These are phyloP conservation scores for Powellomyces hirtus DNA, from an alignment of 192 early-diverging fungal genomes.

Conservation along the genomic window DNA sequence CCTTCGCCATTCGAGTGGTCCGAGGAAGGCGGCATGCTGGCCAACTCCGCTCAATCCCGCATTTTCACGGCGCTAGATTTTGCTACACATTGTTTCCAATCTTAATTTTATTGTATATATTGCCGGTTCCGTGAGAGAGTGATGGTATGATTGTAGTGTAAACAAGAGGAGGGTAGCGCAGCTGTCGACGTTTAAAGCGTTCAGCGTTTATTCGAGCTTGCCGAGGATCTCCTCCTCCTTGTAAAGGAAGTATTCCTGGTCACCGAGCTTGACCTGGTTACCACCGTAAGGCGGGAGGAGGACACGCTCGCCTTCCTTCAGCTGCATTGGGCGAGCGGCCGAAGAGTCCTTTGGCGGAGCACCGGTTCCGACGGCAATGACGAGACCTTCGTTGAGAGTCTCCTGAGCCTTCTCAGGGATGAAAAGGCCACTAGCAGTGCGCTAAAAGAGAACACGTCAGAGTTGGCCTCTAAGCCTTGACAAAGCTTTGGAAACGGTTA, in stretches of 20 bases:
- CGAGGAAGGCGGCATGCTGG: too few relatives aligned
- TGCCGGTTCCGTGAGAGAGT: too few relatives aligned
- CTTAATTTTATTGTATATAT: too few relatives aligned
- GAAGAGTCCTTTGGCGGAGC: constrained; percentile 57
- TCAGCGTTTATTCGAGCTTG: constrained; percentile 57
- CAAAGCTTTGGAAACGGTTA: too few relatives aligned
- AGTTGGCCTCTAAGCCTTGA: too few relatives aligned
- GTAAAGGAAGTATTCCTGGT: constrained; percentile 89
- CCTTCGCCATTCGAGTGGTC: too few relatives aligned
- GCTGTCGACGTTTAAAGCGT: too few relatives aligned
- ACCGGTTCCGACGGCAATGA: constrained; percentile 93
- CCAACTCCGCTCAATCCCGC: too few relatives aligned
- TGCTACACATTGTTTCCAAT: too few relatives aligned
- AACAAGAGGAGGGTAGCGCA: too few relatives aligned
- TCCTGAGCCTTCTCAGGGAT: constrained; percentile 99
- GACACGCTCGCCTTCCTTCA: constrained; percentile 91
- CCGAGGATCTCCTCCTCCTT: constrained; percentile 93
- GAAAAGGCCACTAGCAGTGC: constrained; percentile 93
- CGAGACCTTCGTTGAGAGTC: constrained; percentile 91
- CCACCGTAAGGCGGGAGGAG: constrained; percentile 96
- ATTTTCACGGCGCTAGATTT: too few relatives aligned
- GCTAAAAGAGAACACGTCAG: constrained; percentile 44
- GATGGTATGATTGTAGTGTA: too few relatives aligned
- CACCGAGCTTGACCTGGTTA: constrained; percentile 83
- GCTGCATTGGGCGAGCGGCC: constrained; percentile 64